phyloP scores from a whole-genome alignment of 306 rosid species.

The Lotus japonicus region DNA sequence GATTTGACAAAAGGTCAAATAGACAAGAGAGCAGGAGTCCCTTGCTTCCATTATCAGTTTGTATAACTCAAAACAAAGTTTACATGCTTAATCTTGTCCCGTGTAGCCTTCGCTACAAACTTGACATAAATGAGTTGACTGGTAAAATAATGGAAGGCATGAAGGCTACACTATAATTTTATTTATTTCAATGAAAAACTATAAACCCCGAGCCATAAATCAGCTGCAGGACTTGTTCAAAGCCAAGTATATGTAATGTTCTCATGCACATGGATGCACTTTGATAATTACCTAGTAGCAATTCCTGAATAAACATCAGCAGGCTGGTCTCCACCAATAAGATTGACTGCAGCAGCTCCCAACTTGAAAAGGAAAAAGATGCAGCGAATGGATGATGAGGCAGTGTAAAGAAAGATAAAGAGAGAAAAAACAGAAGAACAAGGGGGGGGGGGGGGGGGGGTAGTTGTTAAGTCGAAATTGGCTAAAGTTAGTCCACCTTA shows the following conservation, averaged over 20 bases:
- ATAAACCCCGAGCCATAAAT: background rate
- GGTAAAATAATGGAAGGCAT: no score
- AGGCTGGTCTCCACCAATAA: constrained; percentile 80
- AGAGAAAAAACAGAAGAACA: background rate
- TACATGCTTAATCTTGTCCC: background rate
- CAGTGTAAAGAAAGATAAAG: background rate
- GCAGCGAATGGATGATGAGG: background rate
- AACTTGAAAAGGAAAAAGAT: constrained; percentile 40
- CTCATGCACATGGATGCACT: background rate
- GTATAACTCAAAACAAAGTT: background rate
- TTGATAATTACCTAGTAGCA: constrained; percentile 63
- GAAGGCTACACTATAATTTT: no score
- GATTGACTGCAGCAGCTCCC: constrained; percentile 98
- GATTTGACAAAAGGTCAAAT: no score
- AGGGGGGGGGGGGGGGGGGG: no score
- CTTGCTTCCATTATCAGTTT: no score
- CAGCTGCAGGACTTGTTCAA: background rate
- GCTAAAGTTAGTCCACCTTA: background rate
- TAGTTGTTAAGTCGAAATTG: background rate
- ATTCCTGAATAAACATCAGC: constrained; percentile 97
- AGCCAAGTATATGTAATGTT: background rate
- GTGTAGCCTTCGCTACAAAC: background rate
- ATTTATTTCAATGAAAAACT: background rate
- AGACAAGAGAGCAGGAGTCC: no score
- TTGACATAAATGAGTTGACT: no score